Evolutionary conservation across 2,329 filamentous ascomycete species (phyloP).

Genomic region (Magnaporthiopsis incrustans): DNA sequence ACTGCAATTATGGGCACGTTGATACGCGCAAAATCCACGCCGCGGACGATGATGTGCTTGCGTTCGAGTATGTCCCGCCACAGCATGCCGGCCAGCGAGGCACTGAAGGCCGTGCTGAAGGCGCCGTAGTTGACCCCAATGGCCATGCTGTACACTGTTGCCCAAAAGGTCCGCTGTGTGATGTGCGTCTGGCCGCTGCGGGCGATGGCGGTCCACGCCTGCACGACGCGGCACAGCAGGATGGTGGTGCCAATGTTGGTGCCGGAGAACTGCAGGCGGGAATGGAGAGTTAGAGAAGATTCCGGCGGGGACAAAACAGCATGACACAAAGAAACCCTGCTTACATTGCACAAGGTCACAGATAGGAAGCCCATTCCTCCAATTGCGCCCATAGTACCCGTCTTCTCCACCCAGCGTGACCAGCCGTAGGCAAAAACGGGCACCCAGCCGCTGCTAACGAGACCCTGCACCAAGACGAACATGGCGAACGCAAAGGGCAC

Average conservation of each 20-base stretch:
- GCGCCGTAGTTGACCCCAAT: slow-evolving; percentile 69
- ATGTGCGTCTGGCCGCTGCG: slow-evolving; percentile 37
- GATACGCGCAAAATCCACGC: slow-evolving; percentile 57
- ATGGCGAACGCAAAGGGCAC: slow-evolving; percentile 66
- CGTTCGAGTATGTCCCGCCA: slow-evolving; percentile 63
- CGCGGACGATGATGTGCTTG: slow-evolving; percentile 59
- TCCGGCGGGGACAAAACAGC: background rate
- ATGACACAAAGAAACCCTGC: slow-evolving; percentile 21
- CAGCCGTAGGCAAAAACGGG: slow-evolving; percentile 65
- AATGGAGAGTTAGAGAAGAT: background rate
- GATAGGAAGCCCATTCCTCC: slow-evolving; percentile 68
- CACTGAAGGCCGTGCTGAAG: slow-evolving; percentile 65
- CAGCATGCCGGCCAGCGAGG: slow-evolving; percentile 61
- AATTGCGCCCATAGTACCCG: slow-evolving; percentile 59
- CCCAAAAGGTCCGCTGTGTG: slow-evolving; percentile 61
- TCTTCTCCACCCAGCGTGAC: slow-evolving; percentile 64
- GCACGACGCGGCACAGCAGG: slow-evolving; percentile 61
- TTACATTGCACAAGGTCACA: slow-evolving; percentile 63
- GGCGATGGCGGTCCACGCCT: slow-evolving; percentile 59
- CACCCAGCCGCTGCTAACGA: slow-evolving; percentile 70
- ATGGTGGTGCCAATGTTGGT: slow-evolving; percentile 74
- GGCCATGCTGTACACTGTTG: slow-evolving; percentile 66
- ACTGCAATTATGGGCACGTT: slow-evolving; percentile 66
- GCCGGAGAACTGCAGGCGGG: slow-evolving; percentile 53
- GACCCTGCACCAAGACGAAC: slow-evolving; percentile 65